Evolutionary conservation across 768 basidiomycete genomes (phyloP).

Genomic region (Nidularia sp.): DNA sequence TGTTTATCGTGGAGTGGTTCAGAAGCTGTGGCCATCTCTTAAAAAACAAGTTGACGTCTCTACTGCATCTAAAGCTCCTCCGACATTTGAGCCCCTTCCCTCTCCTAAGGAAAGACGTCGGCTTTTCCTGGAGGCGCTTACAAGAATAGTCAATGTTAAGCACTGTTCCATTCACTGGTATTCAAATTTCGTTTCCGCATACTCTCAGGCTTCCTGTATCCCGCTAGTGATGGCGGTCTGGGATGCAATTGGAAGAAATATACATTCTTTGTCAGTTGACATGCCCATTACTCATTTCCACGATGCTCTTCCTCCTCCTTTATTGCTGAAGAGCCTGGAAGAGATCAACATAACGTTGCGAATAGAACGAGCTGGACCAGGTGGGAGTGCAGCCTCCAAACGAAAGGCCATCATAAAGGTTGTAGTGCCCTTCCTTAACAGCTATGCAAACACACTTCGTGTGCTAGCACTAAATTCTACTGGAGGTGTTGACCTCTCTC

Average conservation of each 20-base stretch:
- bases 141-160: constrained; percentile 11
- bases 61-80: too few relatives aligned
- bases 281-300: constrained; percentile 13
- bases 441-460: too few relatives aligned
- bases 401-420: too few relatives aligned
- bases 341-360: neutral
- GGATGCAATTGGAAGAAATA: constrained; percentile 8
- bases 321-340: neutral
- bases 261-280: constrained; percentile 14
- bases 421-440: too few relatives aligned
- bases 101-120: constrained; percentile 10
- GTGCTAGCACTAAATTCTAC: too few relatives aligned
- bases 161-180: constrained; percentile 17
- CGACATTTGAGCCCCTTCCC: neutral
- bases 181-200: constrained; percentile 6
- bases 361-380: neutral
- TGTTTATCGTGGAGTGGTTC: too few relatives aligned
- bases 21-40: neutral
- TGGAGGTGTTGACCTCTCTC: too few relatives aligned
- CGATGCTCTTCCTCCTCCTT: constrained; percentile 6
- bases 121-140: constrained; percentile 8
- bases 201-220: constrained; percentile 12
- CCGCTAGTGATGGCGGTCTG: constrained; percentile 6
- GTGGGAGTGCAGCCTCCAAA: too few relatives aligned
- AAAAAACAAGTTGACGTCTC: neutral